Base-by-base conservation (phyloP, 108 stramenopile species). In the Fistulifera pelliculosa region DNA sequence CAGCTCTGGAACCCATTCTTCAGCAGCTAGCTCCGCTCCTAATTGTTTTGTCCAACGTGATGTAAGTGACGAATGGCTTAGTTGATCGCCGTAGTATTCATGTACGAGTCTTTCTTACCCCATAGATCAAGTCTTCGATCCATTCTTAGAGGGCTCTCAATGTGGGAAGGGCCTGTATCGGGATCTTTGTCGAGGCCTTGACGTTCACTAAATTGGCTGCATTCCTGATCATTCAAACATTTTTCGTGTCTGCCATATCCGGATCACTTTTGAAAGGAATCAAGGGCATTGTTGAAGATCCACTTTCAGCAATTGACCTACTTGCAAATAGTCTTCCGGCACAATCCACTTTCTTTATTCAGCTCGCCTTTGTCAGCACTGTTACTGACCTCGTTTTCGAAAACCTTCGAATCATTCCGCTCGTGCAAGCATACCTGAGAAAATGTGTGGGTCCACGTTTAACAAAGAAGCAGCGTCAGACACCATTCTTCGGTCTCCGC, bases 191-290 rank as follows among this genome's bases (percentile, higher is more conserved):
- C 42, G 51, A 76, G 49, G 74, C 79, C n/a, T 80, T 77, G 19
- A 48, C 74, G 19, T 79, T 87, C 45, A 41, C 55, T 18, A 87
- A 87, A 51, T 47, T 87, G 6, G 54, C 72, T 19, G 52, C 54
- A 7, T 83, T 87, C 43, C 77, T 68, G 39, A 73, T 77, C 43
- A 49, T 79, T 49, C 77, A 79, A 52, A 72, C 65, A 1, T 78
- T 78, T 52, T 78, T 78, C 49, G 70, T 78, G 15, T 41, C 38
- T 16, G 56, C 56, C 13, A 35, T 35, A 3, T 17, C 44, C 44
- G 44, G 44, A 17, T 35, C 31, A 6, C 31, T 35, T 3, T 35
- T 35, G 31, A 35, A 35, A 35, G 19, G 11, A 21, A 21, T 45
- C 21, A 17, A 45, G 7, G 27, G 41, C 10, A 42, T 23, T 15